These are phyloP conservation scores for Pleurotus eryngii DNA, from an alignment of 768 basidiomycete species.

Conservation along the genomic window DNA sequence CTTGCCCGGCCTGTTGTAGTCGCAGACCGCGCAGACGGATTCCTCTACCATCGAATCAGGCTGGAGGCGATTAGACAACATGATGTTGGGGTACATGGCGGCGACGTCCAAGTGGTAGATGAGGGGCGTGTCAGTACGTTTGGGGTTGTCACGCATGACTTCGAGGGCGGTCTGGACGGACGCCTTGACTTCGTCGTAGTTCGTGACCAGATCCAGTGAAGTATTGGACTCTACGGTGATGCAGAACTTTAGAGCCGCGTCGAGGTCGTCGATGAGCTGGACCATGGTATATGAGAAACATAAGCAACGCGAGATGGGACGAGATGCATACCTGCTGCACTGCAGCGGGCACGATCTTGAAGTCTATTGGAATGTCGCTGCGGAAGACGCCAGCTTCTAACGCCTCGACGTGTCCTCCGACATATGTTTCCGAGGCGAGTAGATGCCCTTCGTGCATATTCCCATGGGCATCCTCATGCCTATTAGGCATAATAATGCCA, in stretches of 20 bases:
- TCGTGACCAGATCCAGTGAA: slow-evolving; percentile 79
- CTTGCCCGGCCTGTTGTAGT: slow-evolving; percentile 96
- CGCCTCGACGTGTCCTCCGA: slow-evolving; percentile 98
- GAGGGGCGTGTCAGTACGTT: slow-evolving; percentile 85
- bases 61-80: slow-evolving; percentile 98
- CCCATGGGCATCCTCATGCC: slow-evolving; percentile 89
- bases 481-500: slow-evolving; percentile 95
- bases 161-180: slow-evolving; percentile 79
- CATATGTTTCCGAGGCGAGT: slow-evolving; percentile 96
- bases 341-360: slow-evolving; percentile 89
- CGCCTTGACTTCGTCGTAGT: slow-evolving; percentile 90
- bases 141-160: slow-evolving; percentile 86
- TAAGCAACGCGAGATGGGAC: no score
- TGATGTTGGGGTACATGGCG: slow-evolving; percentile 99
- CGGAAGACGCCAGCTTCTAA: slow-evolving; percentile 97
- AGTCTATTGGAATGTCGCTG: slow-evolving; percentile 91
- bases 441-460: slow-evolving; percentile 95
- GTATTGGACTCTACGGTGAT: slow-evolving; percentile 82
- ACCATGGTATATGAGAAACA: not conserved
- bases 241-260: slow-evolving; percentile 86
- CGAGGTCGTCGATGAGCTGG: slow-evolving; percentile 91
- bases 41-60: slow-evolving; percentile 98
- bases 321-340: slow-evolving; percentile 63
- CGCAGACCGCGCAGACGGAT: slow-evolving; percentile 95
- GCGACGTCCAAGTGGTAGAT: slow-evolving; percentile 99